A percentile compares a stretch with the other conserved stretches of the same genome.
Evolutionary conservation across 2,329 filamentous ascomycete species (phyloP).

Genomic region (Camptophora hylomeconis): DNA sequence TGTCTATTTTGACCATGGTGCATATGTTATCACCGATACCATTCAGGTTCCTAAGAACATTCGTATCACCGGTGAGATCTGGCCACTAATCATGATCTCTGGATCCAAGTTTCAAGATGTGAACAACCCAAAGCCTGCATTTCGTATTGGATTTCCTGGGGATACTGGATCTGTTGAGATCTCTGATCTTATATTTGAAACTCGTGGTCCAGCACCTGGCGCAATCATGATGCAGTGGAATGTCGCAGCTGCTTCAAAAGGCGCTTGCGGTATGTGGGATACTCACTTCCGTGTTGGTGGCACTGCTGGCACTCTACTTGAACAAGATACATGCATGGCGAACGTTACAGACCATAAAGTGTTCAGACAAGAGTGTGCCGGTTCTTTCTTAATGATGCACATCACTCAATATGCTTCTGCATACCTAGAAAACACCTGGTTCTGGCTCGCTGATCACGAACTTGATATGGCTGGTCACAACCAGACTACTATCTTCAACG

Average conservation of each 20-base stretch:
- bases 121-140: conserved; percentile 66
- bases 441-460: conserved; percentile 85
- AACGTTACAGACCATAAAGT: conserved; percentile 47
- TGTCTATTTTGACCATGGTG: conserved; percentile 52
- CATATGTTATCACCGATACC: conserved; percentile 48
- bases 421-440: conserved; percentile 83
- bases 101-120: conserved; percentile 62
- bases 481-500: conserved; percentile 67
- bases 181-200: conserved; percentile 74
- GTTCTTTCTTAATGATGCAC: conserved; percentile 53
- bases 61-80: conserved; percentile 82
- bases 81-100: conserved; percentile 76
- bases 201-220: conserved; percentile 68
- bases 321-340: conserved; percentile 68
- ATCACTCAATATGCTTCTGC: conserved; percentile 44
- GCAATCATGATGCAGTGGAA: conserved; percentile 92
- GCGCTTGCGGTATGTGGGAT: conserved; percentile 77
- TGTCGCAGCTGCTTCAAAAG: conserved; percentile 52
- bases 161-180: conserved; percentile 75
- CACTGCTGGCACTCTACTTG: conserved; percentile 67
- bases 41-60: conserved; percentile 56
- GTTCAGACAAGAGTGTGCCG: conserved; percentile 56
- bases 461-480: conserved; percentile 59
- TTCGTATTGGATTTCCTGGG: conserved; percentile 67
- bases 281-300: conserved; percentile 92